phyloP scores from a whole-genome alignment of 176 grass and related monocot genomes.

The Canna indica region DNA sequence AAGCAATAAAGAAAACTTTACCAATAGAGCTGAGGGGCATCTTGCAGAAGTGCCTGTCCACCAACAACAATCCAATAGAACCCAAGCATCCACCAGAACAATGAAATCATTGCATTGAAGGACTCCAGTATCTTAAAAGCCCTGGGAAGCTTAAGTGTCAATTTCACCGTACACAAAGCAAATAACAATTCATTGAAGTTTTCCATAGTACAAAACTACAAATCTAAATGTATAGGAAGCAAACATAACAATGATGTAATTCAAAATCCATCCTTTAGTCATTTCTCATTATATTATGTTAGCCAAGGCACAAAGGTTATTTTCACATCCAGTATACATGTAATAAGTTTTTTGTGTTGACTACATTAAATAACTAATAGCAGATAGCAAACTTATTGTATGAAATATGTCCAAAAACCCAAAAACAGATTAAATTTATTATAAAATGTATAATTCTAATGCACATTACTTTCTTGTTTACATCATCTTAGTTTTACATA shows the following conservation, averaged over 20 bases:
- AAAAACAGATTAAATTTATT: background rate
- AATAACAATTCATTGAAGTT: background rate
- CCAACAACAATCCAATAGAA: constrained; percentile 23
- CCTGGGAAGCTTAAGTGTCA: constrained; percentile 2
- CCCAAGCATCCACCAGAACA: constrained; percentile 24
- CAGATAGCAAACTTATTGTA: background rate
- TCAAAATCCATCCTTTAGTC: no score
- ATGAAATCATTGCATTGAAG: constrained; percentile 16
- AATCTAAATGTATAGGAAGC: background rate
- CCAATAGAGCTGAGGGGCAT: constrained; percentile 24
- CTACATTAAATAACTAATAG: background rate
- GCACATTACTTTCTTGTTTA: background rate
- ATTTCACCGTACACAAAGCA: background rate
- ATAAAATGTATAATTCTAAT: background rate
- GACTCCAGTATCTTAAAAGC: constrained; percentile 12
- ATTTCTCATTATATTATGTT: no score
- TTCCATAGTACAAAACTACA: background rate
- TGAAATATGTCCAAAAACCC: background rate
- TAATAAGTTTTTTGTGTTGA: background rate
- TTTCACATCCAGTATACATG: background rate
- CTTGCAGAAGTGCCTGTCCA: constrained; percentile 15
- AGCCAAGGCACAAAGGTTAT: no score
- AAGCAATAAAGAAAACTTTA: background rate
- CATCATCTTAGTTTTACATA: no score
- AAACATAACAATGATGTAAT: no score